Base-by-base conservation (phyloP, 352 stramenopile genomes). In the Phytophthora tentaculata region DNA sequence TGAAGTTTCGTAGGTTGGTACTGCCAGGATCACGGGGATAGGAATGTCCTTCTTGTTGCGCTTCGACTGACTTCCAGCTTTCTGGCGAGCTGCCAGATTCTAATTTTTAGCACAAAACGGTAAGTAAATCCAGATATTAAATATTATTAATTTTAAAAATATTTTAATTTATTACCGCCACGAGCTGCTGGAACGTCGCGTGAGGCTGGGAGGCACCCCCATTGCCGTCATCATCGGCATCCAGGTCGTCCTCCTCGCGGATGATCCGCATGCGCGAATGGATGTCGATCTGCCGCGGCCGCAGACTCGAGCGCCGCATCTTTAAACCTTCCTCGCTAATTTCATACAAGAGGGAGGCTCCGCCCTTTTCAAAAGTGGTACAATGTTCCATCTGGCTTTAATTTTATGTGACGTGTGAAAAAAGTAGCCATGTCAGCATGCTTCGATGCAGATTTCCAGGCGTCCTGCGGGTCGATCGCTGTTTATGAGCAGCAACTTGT, bases 31-130 rank as follows among this genome's bases (percentile, higher is more conserved):
- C 61, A 95, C 80, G 13, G 88, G 88, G 41, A 92, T 96, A 20
- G 88, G 84, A 64, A 95, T 96, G 67, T 95, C 89, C 70, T 94
- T 95, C 74, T 96, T 95, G 65, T 87, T 90, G 28, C 87, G 75
- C 32, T 84, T 85, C 2, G 67, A 64, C 69, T 73, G 67, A 0
- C 55, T 57, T 0, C 60, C 56, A 52, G 78, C 57, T 39, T 81
- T 76, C 26, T 86, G 70, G 47, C 83, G 84, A 28, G 90, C 81
- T 49, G 89, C 83, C 17, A 92, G 53, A n/a, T 72, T 84, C 83
- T 92, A n/a, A 73, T 39, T 43, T 59, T 41, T 67, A 39, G 28
- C 9, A 20, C 10, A 47, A n/a, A n/a, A n/a, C n/a, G n/a, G n/a
- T n/a, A n/a, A n/a, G n/a, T n/a, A n/a, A n/a, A 35, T 35, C 28